Evolutionary conservation across 2,329 filamentous ascomycete genomes (phyloP), one percentile per base, ranked within the genome.

Genomic region (Diaporthe destruens): DNA sequence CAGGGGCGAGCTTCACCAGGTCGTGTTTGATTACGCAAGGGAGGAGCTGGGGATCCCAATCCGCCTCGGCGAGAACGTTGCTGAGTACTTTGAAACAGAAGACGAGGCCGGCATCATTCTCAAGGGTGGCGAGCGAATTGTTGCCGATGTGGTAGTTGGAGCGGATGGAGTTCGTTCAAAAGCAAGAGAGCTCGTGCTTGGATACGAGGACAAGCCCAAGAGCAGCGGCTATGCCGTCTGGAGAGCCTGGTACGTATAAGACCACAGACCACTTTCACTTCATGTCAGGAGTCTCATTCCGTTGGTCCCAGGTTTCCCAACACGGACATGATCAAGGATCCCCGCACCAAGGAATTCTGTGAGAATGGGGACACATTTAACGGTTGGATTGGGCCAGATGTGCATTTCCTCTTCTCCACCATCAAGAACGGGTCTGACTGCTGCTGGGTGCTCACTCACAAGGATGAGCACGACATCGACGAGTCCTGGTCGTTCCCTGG

Each of bases 381-480:
- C 70, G 88, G 88, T 34, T 87, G 85, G 88, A 86, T 89, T 70
- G 87, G 88, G 2, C 86, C 87, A 2, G 86, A 89, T 74, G 85
- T 87, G 65, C 87, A 89, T 75, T 87, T 89, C 74, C 80, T 90
- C 1, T 89, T 89, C 76, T 87, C 86, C 7, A 88, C 88, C 3
- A 85, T 90, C 75, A 89, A 89, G 79, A 82, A 84, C 74, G 87
- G 87, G 34, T 81, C 83, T 25, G 87, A 90, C 72, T 89, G 87
- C 76, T 88, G 85, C 75, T 90, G 88, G 88, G 88, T 90, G 3
- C 80, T 89, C 29, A 90, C 88, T 0, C 87, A 89, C 77, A 82
- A 78, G 25, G 88, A 89, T 74, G 83, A 85, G 71, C 84, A 85
- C 73, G 84, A 89, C 75, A 88, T 89, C 71, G 83, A 87, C 72